These are phyloP conservation scores for Mycena citricolor DNA, from an alignment of 1,284 basidiomycete genomes.

Conservation along the genomic window DNA sequence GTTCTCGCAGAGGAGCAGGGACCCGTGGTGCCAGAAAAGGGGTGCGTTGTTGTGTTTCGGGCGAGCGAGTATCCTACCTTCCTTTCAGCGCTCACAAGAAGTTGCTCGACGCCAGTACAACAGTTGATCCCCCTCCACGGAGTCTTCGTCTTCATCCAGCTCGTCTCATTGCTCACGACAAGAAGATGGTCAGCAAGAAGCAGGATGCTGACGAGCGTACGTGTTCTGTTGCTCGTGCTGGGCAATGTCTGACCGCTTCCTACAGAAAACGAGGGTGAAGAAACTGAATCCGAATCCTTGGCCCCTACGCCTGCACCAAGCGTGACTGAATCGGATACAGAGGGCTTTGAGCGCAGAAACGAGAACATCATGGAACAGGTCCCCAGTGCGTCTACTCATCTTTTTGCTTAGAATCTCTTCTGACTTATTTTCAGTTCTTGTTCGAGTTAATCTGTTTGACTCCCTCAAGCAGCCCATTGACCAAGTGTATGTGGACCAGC, in stretches of 20 bases:
- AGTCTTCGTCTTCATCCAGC: not conserved
- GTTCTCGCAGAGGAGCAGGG: slow-evolving; percentile 6
- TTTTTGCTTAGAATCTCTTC: not conserved
- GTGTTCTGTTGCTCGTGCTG: too few species aligned
- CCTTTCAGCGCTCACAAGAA: slow-evolving; percentile 7
- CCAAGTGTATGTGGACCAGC: not conserved
- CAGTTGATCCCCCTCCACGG: not conserved
- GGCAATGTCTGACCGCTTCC: too few species aligned
- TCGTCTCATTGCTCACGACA: not conserved
- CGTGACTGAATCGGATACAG: too few species aligned
- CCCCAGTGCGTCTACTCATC: not conserved
- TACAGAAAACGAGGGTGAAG: not conserved
- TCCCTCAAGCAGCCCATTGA: not conserved
- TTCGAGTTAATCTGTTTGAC: slow-evolving; percentile 8
- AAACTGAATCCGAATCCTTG: not conserved
- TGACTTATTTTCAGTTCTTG: not conserved
- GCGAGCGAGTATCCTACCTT: not conserved
- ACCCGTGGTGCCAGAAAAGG: too few species aligned
- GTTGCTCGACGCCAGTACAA: not conserved
- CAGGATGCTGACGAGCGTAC: too few species aligned
- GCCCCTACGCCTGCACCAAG: not conserved
- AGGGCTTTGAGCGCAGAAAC: not conserved
- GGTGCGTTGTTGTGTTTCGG: too few species aligned
- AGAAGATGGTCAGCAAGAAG: too few species aligned
- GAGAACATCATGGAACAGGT: not conserved